Evolutionary conservation across 495 filamentous ascomycete species (phyloP).

Genomic region (Aspergillus cristatus): DNA sequence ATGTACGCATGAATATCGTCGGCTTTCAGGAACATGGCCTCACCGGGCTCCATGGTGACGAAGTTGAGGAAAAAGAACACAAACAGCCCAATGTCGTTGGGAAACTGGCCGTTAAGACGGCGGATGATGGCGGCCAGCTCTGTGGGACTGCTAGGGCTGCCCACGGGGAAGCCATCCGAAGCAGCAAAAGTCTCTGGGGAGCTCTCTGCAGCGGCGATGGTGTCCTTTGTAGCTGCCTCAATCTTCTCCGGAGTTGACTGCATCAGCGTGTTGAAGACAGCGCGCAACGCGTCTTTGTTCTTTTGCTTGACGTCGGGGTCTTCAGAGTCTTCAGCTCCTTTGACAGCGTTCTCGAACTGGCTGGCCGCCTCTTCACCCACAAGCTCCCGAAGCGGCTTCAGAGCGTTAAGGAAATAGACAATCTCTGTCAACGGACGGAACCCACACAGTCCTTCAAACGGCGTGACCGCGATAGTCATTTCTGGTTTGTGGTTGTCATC

Average conservation of each 20-base stretch:
- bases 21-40: slow-evolving; percentile 92
- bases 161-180: slow-evolving; percentile 23
- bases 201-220: slow-evolving; percentile 60
- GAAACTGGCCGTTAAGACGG: slow-evolving; percentile 69
- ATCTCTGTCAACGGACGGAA: slow-evolving; percentile 87
- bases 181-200: slow-evolving; percentile 32
- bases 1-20: slow-evolving; percentile 97
- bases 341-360: slow-evolving; percentile 59
- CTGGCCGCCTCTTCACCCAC: slow-evolving; percentile 60
- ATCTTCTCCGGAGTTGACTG: slow-evolving; percentile 58
- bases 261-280: slow-evolving; percentile 71
- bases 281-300: slow-evolving; percentile 76
- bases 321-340: slow-evolving; percentile 53
- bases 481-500: slow-evolving; percentile 99
- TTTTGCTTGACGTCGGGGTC: slow-evolving; percentile 43
- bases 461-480: slow-evolving; percentile 95
- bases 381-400: slow-evolving; percentile 64
- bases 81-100: slow-evolving; percentile 67
- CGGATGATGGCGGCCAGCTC: slow-evolving; percentile 68
- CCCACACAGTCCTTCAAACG: slow-evolving; percentile 91
- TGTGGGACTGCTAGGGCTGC: slow-evolving; percentile 27
- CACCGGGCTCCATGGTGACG: slow-evolving; percentile 69
- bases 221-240: slow-evolving; percentile 50
- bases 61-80: slow-evolving; percentile 79
- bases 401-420: slow-evolving; percentile 67